A percentile compares a stretch with the other conserved stretches of the same genome.
Evolutionary conservation across 176 grass and related monocot genomes (phyloP).

Genomic region (Hordeum vulgare): DNA sequence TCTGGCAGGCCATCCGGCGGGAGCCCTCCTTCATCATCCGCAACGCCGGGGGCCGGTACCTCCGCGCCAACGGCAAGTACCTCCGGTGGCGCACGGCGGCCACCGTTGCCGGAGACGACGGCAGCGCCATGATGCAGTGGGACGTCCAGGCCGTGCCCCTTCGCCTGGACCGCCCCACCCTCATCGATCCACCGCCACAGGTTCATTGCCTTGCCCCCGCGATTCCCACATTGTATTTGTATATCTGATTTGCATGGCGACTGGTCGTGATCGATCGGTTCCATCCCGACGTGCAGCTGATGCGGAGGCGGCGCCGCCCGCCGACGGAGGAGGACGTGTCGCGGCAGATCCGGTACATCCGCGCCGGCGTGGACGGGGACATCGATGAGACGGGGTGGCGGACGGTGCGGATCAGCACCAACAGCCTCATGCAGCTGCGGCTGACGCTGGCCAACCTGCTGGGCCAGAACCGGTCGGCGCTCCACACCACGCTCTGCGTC

Average conservation of each 20-base stretch:
- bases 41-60: background rate
- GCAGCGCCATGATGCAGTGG: conserved; percentile 41
- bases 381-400: conserved; percentile 5
- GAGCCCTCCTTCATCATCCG: conserved; percentile 20
- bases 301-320: background rate
- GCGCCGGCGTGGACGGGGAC: background rate
- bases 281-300: background rate
- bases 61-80: conserved; percentile 3
- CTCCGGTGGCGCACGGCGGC: background rate
- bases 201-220: background rate
- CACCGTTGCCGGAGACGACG: conserved; percentile 19
- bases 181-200: conserved; percentile 4
- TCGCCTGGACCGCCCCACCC: background rate
- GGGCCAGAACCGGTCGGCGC: conserved; percentile 5
- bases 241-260: background rate
- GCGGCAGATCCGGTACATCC: conserved; percentile 11
- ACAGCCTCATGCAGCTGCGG: conserved; percentile 23
- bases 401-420: conserved; percentile 19
- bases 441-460: conserved; percentile 15
- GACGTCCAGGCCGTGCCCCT: conserved; percentile 23
- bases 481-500: conserved; percentile 21
- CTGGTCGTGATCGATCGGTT: background rate
- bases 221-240: background rate
- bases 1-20: conserved; percentile 13
- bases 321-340: conserved; percentile 19